These are phyloP conservation scores for Harrya chromipes DNA, from an alignment of 768 basidiomycete species.

Conservation along the genomic window DNA sequence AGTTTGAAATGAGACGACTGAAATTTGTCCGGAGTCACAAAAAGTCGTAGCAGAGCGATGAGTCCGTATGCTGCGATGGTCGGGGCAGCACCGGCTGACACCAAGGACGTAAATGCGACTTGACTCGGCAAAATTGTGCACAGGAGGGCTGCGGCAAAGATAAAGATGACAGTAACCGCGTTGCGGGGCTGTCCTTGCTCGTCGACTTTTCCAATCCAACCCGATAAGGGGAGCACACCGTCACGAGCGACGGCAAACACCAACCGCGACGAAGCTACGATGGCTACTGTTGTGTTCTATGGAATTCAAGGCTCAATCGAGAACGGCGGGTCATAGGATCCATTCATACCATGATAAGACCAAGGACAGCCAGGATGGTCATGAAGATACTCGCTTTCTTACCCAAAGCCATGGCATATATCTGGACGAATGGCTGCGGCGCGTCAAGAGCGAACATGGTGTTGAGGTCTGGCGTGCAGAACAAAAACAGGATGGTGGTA, in stretches of 20 bases:
- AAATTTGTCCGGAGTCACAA: constrained; percentile 77
- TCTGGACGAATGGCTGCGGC: constrained; percentile 88
- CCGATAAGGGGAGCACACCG: constrained; percentile 79
- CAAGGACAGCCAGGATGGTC: constrained; percentile 79
- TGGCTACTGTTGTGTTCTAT: constrained; percentile 82
- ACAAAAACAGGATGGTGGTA: constrained; percentile 77
- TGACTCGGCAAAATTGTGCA: constrained; percentile 87
- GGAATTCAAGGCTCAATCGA: neutral
- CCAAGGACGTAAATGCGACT: constrained; percentile 88
- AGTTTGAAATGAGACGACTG: constrained; percentile 69
- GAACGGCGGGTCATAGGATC: neutral
- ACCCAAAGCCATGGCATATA: constrained; percentile 83
- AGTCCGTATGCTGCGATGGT: constrained; percentile 88
- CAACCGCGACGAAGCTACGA: constrained; percentile 85
- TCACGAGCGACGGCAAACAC: constrained; percentile 95
- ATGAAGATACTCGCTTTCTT: constrained; percentile 79
- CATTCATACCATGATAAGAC: constrained; percentile 72
- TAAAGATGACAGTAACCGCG: constrained; percentile 83
- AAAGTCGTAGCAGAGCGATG: constrained; percentile 71
- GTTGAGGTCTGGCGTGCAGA: constrained; percentile 79
- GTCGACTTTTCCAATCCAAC: constrained; percentile 80
- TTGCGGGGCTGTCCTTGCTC: constrained; percentile 70
- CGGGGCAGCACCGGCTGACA: constrained; percentile 83
- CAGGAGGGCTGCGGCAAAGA: constrained; percentile 72
- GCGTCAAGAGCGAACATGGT: constrained; percentile 72